Percentiles rank a stretch among this genome's conserved stretches.
Evolutionary conservation across 257 asterid genomes (phyloP).

Genomic region (Scutellaria barbata): DNA sequence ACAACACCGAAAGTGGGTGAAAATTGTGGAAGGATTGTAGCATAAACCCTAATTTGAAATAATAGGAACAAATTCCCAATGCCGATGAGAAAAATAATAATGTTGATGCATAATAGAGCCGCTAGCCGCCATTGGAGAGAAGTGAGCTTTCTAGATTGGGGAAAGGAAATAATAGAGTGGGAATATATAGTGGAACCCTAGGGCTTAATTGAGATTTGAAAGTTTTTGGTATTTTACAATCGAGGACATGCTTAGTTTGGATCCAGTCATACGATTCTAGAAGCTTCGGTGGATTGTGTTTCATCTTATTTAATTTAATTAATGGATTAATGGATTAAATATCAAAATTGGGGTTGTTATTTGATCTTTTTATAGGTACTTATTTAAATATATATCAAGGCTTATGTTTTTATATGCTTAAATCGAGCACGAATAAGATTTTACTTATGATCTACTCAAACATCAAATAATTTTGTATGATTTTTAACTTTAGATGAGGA

Average conservation of each 20-base stretch:
- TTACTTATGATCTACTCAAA: too few relatives aligned
- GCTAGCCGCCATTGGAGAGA: constrained; percentile 16
- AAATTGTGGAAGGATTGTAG: too few relatives aligned
- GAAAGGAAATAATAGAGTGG: not conserved
- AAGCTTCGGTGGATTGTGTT: constrained; percentile 2
- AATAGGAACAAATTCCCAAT: not conserved
- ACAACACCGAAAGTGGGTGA: too few relatives aligned
- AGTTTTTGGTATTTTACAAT: not conserved
- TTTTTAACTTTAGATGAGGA: too few relatives aligned
- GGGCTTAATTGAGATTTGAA: constrained; percentile 15
- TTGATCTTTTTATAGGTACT: too few relatives aligned
- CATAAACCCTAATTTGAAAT: not conserved
- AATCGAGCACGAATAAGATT: too few relatives aligned
- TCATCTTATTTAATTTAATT: not conserved
- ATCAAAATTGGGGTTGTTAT: too few relatives aligned
- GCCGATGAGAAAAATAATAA: not conserved
- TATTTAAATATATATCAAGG: too few relatives aligned
- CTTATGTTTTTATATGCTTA: too few relatives aligned
- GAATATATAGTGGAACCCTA: constrained; percentile 35
- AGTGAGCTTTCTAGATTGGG: not conserved
- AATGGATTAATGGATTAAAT: too few relatives aligned
- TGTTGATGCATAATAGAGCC: not conserved
- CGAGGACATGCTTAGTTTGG: constrained; percentile 22
- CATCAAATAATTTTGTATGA: too few relatives aligned
- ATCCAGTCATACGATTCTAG: constrained; percentile 6